These are phyloP conservation scores for Striga hermonthica DNA, from an alignment of 305 asterid genomes.

Conservation along the genomic window DNA sequence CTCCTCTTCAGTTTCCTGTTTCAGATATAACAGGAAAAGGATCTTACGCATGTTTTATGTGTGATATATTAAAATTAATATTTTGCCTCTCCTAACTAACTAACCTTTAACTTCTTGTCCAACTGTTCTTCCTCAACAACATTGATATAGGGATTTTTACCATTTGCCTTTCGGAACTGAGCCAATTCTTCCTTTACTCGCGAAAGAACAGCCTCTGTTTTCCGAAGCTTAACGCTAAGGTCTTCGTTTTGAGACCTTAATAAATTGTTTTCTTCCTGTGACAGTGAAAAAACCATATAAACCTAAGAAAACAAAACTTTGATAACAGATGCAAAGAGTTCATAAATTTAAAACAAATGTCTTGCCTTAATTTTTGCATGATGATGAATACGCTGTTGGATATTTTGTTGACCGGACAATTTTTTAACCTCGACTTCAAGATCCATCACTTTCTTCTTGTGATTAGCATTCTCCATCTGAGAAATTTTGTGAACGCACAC, in stretches of 20 bases:
- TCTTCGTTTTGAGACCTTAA: constrained; percentile 78
- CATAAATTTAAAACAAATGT: constrained; percentile 10
- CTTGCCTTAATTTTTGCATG: constrained; percentile 93
- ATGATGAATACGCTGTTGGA: constrained; percentile 97
- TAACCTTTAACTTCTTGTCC: constrained; percentile 68
- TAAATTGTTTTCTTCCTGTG: constrained; percentile 86
- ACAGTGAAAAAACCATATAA: neutral
- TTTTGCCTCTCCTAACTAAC: constrained; percentile 19
- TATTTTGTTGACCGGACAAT: constrained; percentile 90
- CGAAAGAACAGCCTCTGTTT: constrained; percentile 61
- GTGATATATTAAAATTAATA: neutral
- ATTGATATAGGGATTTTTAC: constrained; percentile 60
- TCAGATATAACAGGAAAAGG: constrained; percentile 20
- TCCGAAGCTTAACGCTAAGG: constrained; percentile 62
- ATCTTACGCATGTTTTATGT: neutral
- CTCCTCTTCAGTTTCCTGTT: constrained; percentile 90
- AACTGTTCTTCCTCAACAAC: constrained; percentile 70
- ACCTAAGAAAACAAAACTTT: neutral
- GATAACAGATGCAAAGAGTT: constrained; percentile 14
- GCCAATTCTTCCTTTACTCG: constrained; percentile 85
- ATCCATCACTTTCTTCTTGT: constrained; percentile 67
- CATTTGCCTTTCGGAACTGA: constrained; percentile 72
- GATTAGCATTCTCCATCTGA: constrained; percentile 64
- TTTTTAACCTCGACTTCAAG: constrained; percentile 79
- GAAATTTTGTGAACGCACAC: constrained; percentile 21